phyloP scores from a whole-genome alignment of 1,139 yeast genomes.

The Nakaseomyces delphensis region DNA sequence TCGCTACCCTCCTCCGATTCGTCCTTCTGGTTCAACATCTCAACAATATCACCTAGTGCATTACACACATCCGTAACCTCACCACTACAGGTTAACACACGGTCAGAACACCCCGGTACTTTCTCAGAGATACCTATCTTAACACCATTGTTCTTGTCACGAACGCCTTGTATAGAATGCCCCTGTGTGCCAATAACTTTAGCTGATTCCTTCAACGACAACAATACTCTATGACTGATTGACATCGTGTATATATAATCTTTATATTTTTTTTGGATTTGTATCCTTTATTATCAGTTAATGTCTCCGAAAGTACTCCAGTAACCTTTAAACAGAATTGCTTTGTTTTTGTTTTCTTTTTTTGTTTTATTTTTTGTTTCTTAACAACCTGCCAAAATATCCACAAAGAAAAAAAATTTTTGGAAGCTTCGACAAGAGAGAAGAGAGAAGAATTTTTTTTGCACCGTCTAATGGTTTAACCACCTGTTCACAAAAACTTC shows the following conservation, averaged over 20 bases:
- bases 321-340: no score
- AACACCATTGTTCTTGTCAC: constrained; percentile 62
- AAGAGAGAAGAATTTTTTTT: no score
- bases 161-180: constrained; percentile 63
- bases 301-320: no score
- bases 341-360: no score
- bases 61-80: constrained; percentile 63
- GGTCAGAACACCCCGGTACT: constrained; percentile 72
- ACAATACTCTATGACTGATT: constrained; percentile 47
- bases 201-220: constrained; percentile 84
- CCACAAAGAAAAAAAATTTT: no score
- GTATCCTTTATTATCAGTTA: neutral
- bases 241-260: constrained; percentile 7
- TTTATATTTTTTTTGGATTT: neutral
- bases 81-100: constrained; percentile 78
- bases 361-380: no score
- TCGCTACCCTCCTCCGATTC: constrained; percentile 11
- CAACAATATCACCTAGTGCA: constrained; percentile 66
- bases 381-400: no score
- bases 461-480: no score
- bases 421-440: no score
- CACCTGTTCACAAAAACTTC: no score
- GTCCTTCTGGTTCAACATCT: constrained; percentile 38
- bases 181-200: constrained; percentile 87
- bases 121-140: constrained; percentile 86